phyloP scores from a whole-genome alignment of 176 grass and related monocot species.

The Areca catechu region DNA sequence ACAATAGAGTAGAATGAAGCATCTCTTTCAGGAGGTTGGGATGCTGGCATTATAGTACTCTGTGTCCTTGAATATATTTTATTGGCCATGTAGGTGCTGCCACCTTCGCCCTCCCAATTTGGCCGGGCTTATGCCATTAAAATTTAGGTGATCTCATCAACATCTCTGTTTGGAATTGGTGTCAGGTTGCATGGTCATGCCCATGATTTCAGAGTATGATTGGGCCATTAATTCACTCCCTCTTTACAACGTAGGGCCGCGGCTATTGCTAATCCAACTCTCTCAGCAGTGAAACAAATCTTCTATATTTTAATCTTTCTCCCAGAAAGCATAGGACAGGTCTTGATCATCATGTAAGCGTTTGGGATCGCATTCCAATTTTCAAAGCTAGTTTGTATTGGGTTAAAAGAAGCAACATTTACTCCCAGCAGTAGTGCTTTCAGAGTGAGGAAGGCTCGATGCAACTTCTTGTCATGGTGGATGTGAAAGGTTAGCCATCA shows the following conservation, averaged over 20 bases:
- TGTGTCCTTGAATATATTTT: too few relatives aligned
- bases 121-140: too few relatives aligned
- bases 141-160: too few relatives aligned
- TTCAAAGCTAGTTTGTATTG: constrained; percentile 2
- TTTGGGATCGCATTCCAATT: constrained; percentile 19
- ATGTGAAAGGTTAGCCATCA: constrained; percentile 1
- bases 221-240: constrained; percentile 14
- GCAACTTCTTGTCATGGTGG: constrained; percentile 21
- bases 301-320: constrained; percentile 14
- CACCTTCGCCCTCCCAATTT: too few relatives aligned
- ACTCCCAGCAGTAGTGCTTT: constrained; percentile 22
- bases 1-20: too few relatives aligned
- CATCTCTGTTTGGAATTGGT: too few relatives aligned
- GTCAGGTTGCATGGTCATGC: too few relatives aligned
- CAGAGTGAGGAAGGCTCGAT: constrained; percentile 32
- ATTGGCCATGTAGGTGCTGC: too few relatives aligned
- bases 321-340: constrained; percentile 12
- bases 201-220: constrained; percentile 5
- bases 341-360: constrained; percentile 8
- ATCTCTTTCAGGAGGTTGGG: too few relatives aligned
- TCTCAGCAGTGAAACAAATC: constrained; percentile 26
- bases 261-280: constrained; percentile 34
- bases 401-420: not conserved
- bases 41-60: too few relatives aligned
- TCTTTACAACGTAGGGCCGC: constrained; percentile 10